These are phyloP conservation scores for Phytomonas sp. DNA, from an alignment of 208 protist species.

Conservation along the genomic window DNA sequence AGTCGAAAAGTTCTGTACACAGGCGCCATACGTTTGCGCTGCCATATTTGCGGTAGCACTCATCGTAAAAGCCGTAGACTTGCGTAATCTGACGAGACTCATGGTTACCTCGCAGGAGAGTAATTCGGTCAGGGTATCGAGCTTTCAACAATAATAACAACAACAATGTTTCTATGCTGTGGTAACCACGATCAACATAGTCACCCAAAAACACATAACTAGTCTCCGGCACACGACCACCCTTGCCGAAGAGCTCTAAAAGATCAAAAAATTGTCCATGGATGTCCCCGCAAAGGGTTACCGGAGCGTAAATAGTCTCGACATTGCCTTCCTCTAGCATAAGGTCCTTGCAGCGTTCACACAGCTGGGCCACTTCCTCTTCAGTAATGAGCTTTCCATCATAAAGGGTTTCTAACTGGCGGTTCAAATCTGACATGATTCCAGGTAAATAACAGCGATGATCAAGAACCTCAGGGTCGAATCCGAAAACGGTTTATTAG, in stretches of 20 bases:
- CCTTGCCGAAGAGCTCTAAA: conserved; percentile 95
- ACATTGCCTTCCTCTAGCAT: conserved; percentile 94
- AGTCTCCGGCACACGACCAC: conserved; percentile 80
- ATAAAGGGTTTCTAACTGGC: conserved; percentile 66
- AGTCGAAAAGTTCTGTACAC: conserved; percentile 90
- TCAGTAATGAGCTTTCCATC: conserved; percentile 90
- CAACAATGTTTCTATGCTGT: conserved; percentile 90
- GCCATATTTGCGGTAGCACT: conserved; percentile 93
- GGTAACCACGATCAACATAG: conserved; percentile 93
- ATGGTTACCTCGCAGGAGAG: conserved; percentile 95
- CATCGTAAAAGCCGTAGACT: conserved; percentile 96
- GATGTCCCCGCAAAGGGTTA: conserved; percentile 99
- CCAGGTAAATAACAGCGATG: not conserved
- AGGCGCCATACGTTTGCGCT: conserved; percentile 83
- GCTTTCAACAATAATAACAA: conserved; percentile 91
- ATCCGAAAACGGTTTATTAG: not conserved
- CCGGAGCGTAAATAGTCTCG: conserved; percentile 90
- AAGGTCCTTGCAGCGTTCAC: conserved; percentile 84
- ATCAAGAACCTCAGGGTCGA: not conserved
- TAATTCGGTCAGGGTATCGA: conserved; percentile 91
- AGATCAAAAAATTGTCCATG: conserved; percentile 99
- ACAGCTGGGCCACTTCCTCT: conserved; percentile 83
- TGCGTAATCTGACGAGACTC: conserved; percentile 95
- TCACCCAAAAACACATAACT: conserved; percentile 91
- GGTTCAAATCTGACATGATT: conserved; percentile 44